A percentile compares a stretch with the other conserved stretches of the same genome.
phyloP scores from a whole-genome alignment of 176 grass and related monocot genomes.

The Juncus inflexus region DNA sequence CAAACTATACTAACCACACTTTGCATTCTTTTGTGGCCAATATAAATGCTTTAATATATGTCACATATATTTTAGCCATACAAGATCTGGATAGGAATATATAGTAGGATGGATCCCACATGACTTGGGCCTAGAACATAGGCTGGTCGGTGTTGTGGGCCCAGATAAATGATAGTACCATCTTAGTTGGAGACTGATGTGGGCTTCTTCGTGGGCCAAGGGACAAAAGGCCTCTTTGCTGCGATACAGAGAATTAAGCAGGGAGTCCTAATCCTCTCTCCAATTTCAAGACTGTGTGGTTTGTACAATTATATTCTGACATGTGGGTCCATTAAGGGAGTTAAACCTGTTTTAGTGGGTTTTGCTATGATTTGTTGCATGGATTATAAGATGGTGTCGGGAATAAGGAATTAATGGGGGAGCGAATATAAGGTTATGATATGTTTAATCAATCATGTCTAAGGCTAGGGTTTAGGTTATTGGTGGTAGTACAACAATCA shows the following conservation, averaged over 20 bases:
- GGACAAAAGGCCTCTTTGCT: constrained; percentile 14
- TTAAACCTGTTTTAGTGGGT: too few species aligned
- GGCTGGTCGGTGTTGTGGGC: constrained; percentile 18
- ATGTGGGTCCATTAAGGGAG: too few species aligned
- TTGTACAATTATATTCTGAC: too few species aligned
- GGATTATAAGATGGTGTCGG: too few species aligned
- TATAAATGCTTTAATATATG: too few species aligned
- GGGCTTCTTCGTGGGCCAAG: constrained; percentile 23
- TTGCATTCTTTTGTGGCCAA: neutral
- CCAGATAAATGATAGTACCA: constrained; percentile 7
- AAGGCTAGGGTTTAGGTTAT: neutral
- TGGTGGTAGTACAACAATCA: neutral
- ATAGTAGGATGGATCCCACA: neutral
- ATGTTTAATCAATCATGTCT: constrained; percentile 6
- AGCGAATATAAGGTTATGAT: neutral
- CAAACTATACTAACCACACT: neutral
- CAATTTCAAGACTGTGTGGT: too few species aligned
- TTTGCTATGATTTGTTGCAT: too few species aligned
- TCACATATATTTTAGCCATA: neutral
- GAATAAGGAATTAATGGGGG: too few species aligned
- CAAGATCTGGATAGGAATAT: neutral
- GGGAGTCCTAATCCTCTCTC: too few species aligned
- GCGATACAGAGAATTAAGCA: neutral
- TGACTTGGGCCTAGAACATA: constrained; percentile 4
- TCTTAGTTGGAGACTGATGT: constrained; percentile 16